phyloP scores from a whole-genome alignment of 371 early-diverging fungal species.

The Sanchytrium tribonematis region DNA sequence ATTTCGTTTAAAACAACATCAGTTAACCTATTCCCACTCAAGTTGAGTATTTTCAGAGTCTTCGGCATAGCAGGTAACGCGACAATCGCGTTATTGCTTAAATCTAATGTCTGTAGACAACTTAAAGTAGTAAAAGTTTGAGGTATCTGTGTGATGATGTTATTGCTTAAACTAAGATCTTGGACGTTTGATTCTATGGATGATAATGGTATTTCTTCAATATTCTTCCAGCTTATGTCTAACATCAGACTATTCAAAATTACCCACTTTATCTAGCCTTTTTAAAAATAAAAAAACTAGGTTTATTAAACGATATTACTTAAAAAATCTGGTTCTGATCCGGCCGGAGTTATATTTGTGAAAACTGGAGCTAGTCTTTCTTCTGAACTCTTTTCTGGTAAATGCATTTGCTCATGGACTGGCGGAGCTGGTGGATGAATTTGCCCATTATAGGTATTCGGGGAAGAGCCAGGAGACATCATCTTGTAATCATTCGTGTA shows the following conservation, averaged over 20 bases:
- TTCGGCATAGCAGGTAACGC: neutral
- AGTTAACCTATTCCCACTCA: neutral
- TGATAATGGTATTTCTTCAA: conserved; percentile 1
- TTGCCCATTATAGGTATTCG: neutral
- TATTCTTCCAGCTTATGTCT: neutral
- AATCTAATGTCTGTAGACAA: neutral
- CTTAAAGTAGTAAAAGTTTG: neutral
- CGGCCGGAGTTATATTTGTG: neutral
- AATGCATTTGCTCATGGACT: neutral
- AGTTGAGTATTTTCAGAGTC: neutral
- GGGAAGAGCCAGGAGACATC: neutral
- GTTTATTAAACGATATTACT: neutral
- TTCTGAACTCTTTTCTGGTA: neutral
- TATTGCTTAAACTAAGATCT: neutral
- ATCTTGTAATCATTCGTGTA: neutral
- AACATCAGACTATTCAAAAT: neutral
- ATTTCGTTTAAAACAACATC: neutral
- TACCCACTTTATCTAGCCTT: conserved; percentile 1
- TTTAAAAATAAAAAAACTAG: neutral
- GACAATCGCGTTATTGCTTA: neutral
- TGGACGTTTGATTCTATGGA: neutral
- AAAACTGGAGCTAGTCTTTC: neutral
- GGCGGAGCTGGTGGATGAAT: neutral
- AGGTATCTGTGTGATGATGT: neutral
- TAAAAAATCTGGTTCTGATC: neutral